Base-by-base conservation (phyloP, 2,329 filamentous ascomycete species). In the Ceratocystis harringtonii region DNA sequence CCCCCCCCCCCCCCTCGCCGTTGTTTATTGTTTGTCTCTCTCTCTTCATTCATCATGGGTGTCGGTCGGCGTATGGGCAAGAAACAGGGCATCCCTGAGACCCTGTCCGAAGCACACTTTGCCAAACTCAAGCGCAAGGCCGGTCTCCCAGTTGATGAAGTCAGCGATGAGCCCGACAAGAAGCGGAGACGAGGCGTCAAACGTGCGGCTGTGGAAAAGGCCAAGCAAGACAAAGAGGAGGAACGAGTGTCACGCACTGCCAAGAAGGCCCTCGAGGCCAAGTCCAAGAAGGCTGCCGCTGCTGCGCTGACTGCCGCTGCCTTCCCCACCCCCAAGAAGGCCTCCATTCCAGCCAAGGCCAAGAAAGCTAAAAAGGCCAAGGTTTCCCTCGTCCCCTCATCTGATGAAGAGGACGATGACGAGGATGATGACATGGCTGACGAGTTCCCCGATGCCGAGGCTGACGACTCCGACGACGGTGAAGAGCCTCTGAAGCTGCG, bases 51-150 rank as follows among this genome's bases (percentile, higher is more conserved):
- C 74, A 84, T 74, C 72, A 96, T 96, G 92, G 92, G 90, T 79
- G 84, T 85, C 68, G 89, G 91, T 75, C 88, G 91, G 74, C 90
- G 92, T 72, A 95, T 96, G 87, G 89, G 92, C 76, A 94, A 90
- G 76, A 96, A 96, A 78, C 94, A 97, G 82, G 92, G 91, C 65
- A 81, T 87, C 69, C 94, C 94, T 64, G 84, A 88, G 72, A 81
- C 88, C 69, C 82, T 96, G 70, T 90, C 94, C 69, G 90, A 96
- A 73, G 83, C 85, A 69, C 84, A 88, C 72, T 86, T 87, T 71
- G 85, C 86, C 62, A 90, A 86, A 73, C 75, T 87, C 68, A 96
- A 97, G 83, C 84, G 92, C 74, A 97, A 97, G 80, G 84, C 84
- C 68, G 84, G 83, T 68, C 80, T 89, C 71, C 84, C 84, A 50